Evolutionary conservation across 768 basidiomycete genomes (phyloP).

Genomic region (Hypholoma fasciculare): DNA sequence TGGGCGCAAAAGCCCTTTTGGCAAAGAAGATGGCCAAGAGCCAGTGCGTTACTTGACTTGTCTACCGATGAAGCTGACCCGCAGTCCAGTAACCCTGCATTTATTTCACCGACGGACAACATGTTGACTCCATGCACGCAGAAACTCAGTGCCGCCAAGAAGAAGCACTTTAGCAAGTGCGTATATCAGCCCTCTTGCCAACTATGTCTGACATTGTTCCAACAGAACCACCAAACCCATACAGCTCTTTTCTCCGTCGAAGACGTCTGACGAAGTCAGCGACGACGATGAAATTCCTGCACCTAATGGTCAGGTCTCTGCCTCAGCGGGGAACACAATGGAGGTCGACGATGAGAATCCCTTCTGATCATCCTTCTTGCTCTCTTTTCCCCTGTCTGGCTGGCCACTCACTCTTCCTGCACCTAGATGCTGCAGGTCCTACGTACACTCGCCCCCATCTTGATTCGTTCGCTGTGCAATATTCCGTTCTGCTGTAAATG

Average conservation of each 20-base stretch:
- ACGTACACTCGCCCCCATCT: neutral
- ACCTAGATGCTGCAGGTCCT: conserved; percentile 7
- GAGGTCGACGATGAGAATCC: conserved; percentile 70
- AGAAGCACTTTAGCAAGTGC: conserved; percentile 92
- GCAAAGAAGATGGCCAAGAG: conserved; percentile 92
- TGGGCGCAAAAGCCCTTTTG: conserved; percentile 90
- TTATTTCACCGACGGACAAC: conserved; percentile 92
- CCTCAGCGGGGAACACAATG: conserved; percentile 30
- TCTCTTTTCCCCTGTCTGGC: conserved; percentile 12
- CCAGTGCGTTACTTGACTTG: conserved; percentile 53
- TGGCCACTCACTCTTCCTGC: conserved; percentile 7
- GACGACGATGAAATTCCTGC: conserved; percentile 24
- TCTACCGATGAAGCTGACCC: conserved; percentile 1
- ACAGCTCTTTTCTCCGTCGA: conserved; percentile 54
- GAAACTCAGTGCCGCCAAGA: conserved; percentile 88
- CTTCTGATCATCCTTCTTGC: conserved; percentile 43
- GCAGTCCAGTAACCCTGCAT: conserved; percentile 73
- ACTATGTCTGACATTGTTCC: neutral
- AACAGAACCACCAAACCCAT: conserved; percentile 66
- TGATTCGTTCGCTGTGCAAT: conserved; percentile 18
- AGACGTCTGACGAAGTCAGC: conserved; percentile 39
- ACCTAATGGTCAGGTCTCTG: conserved; percentile 1
- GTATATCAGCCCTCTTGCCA: conserved; percentile 25
- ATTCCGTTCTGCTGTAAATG: conserved; percentile 22
- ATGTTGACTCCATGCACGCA: conserved; percentile 92